A percentile compares a stretch with the other conserved stretches of the same genome.
Conservation (phyloP, 2,329 filamentous ascomycete genomes). For the Penicillium psychrosexuale region DNA sequence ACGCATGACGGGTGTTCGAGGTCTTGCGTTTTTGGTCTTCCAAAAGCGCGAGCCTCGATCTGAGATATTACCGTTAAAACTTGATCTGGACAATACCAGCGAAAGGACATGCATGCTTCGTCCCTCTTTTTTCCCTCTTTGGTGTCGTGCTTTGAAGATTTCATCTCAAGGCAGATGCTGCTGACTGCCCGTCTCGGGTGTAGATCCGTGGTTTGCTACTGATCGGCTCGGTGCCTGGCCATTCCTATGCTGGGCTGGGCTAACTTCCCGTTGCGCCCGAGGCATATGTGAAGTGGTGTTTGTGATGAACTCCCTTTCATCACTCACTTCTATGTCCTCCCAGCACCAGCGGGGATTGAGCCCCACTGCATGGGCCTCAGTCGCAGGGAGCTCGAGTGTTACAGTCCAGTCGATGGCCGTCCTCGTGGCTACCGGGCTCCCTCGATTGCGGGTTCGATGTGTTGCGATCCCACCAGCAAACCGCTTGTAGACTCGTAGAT, state of each 20-base stretch:
- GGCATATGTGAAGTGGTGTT: not conserved
- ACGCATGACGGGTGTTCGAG: conserved; percentile 28
- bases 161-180: conserved; percentile 11
- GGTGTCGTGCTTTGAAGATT: conserved; percentile 7
- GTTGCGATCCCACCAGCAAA: not conserved
- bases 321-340: not conserved
- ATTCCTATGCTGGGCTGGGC: not conserved
- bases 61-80: conserved; percentile 85
- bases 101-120: conserved; percentile 64
- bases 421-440: not conserved
- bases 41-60: conserved; percentile 27
- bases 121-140: conserved; percentile 4
- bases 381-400: not conserved
- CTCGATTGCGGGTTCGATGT: not conserved
- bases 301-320: not conserved
- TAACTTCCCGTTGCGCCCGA: not conserved
- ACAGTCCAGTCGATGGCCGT: not conserved
- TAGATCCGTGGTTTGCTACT: conserved; percentile 19
- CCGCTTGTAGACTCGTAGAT: not conserved
- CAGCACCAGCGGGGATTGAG: not conserved
- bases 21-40: conserved; percentile 9
- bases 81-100: conserved; percentile 98
- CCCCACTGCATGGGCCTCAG: not conserved
- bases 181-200: conserved; percentile 9
- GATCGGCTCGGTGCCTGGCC: not conserved